These are phyloP conservation scores for Podaxis sp. DNA, from an alignment of 768 basidiomycete genomes.

Conservation along the genomic window DNA sequence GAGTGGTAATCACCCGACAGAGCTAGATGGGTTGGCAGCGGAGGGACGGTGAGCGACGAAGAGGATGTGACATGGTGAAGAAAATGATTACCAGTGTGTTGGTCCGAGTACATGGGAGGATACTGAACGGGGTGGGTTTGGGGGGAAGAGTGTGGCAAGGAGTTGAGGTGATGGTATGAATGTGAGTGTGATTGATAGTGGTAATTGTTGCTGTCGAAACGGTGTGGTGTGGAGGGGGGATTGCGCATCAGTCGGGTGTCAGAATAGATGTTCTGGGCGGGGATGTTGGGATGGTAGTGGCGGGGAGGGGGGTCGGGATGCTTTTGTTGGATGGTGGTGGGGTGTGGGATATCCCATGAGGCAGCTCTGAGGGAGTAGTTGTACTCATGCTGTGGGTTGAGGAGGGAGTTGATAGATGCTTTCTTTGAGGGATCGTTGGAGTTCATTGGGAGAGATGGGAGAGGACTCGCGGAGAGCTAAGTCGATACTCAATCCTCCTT, in stretches of 20 bases:
- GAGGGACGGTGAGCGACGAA: slow-evolving; percentile 1
- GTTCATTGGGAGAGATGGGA: slow-evolving; percentile 21
- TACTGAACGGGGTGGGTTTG: slow-evolving; percentile 24
- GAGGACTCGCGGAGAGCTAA: neutral
- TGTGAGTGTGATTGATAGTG: slow-evolving; percentile 22
- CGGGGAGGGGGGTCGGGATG: slow-evolving; percentile 5
- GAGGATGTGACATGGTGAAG: slow-evolving; percentile 3
- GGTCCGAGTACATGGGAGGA: slow-evolving; percentile 50
- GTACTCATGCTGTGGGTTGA: slow-evolving; percentile 31
- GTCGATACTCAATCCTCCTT: slow-evolving; percentile 4
- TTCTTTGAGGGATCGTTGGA: slow-evolving; percentile 35
- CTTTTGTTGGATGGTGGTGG: neutral
- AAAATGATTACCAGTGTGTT: slow-evolving; percentile 46
- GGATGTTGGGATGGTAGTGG: neutral
- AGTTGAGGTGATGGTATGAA: neutral
- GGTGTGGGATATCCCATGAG: slow-evolving; percentile 18
- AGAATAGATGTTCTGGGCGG: slow-evolving; percentile 10
- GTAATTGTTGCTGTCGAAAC: slow-evolving; percentile 23
- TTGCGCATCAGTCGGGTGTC: slow-evolving; percentile 27
- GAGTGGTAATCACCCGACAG: slow-evolving; percentile 38
- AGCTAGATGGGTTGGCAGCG: slow-evolving; percentile 23
- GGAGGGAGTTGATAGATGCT: slow-evolving; percentile 35
- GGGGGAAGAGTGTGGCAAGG: slow-evolving; percentile 12
- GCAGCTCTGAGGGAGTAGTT: slow-evolving; percentile 16
- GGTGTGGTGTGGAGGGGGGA: slow-evolving; percentile 11